Base-by-base conservation (phyloP, 169 alveolate species). In the Eimeria maxima region DNA sequence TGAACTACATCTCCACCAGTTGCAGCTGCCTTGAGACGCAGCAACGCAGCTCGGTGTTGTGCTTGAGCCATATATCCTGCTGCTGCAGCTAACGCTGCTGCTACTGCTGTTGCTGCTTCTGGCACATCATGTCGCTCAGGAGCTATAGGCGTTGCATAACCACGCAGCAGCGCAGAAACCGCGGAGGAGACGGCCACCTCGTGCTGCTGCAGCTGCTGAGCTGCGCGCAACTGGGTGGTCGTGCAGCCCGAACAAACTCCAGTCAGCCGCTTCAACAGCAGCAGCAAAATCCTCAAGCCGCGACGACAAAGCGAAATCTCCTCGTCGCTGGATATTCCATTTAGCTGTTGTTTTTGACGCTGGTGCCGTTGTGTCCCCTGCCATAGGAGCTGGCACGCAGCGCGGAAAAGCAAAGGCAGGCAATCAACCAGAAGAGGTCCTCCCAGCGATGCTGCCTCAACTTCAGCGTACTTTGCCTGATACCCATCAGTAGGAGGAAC, bases 171-270 rank as follows among this genome's bases (percentile, higher is more conserved):
- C 44, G 16, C 74, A 60, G 93, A 33, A 60, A 86, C 63, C 27
- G 93, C 78, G 33, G 93, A 29, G 57, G 93, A 86, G 42, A 86
- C 78, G 8, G 45, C 78, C 57, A 86, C 93, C 65, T 86, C 93
- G 18, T 86, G 27, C 80, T 86, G 65, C 81, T 57, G 93, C 93
- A 86, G 80, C 60, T 55, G 80, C 60, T 67, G 93, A 13, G 3
- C 78, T 50, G 90, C 73, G 27, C 44, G 42, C 60, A 47, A 47
- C 13, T 24, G 71, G 50, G 73, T 13, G 27, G 27, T 47, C 27
- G 33, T 81, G 88, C 88, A 5, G 91, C 5, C 67, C 27, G 33
- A 38, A 33, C 47, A 67, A 67, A 38, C 2, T 57, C 57, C 29
- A n/a, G 42, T 38, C 60, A 86, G 38, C 60, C 57, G 53, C 63